phyloP scores from a whole-genome alignment of 306 rosid species.

The Albizia julibrissin region DNA sequence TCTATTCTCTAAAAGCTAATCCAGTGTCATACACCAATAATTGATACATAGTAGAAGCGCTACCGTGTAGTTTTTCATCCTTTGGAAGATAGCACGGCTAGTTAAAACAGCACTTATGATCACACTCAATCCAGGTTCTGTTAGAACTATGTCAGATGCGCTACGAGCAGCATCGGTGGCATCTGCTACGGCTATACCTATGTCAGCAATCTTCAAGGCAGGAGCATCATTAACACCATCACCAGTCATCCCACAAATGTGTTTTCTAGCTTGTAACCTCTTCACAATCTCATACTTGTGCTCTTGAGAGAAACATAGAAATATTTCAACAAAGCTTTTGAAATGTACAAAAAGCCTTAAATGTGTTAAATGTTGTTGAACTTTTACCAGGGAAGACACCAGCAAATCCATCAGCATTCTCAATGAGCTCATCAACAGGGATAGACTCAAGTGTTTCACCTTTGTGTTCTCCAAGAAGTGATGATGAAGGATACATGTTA shows the following conservation, averaged over 20 bases:
- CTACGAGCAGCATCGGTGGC: slow-evolving; percentile 75
- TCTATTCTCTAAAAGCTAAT: no score
- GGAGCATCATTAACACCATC: slow-evolving; percentile 87
- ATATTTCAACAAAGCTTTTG: neutral
- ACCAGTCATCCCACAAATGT: slow-evolving; percentile 85
- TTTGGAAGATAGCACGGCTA: slow-evolving; percentile 77
- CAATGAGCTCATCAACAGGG: slow-evolving; percentile 73
- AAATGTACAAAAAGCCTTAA: neutral
- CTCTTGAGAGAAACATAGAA: slow-evolving; percentile 45
- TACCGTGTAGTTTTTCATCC: slow-evolving; percentile 86
- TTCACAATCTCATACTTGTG: slow-evolving; percentile 81
- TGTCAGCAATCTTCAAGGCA: slow-evolving; percentile 78
- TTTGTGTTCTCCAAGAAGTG: slow-evolving; percentile 61
- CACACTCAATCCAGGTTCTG: slow-evolving; percentile 82
- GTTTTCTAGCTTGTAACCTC: slow-evolving; percentile 70
- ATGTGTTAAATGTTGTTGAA: neutral
- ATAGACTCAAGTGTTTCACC: slow-evolving; percentile 43
- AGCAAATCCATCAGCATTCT: slow-evolving; percentile 82
- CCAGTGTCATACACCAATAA: neutral
- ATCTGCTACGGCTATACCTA: slow-evolving; percentile 81
- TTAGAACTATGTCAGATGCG: slow-evolving; percentile 79
- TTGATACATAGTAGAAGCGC: slow-evolving; percentile 9
- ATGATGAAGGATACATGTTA: slow-evolving; percentile 82
- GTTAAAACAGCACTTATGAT: slow-evolving; percentile 80
- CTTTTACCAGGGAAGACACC: slow-evolving; percentile 81